These are phyloP conservation scores for Geosmithia morbida DNA, from an alignment of 2,329 filamentous ascomycete species.

Conservation along the genomic window DNA sequence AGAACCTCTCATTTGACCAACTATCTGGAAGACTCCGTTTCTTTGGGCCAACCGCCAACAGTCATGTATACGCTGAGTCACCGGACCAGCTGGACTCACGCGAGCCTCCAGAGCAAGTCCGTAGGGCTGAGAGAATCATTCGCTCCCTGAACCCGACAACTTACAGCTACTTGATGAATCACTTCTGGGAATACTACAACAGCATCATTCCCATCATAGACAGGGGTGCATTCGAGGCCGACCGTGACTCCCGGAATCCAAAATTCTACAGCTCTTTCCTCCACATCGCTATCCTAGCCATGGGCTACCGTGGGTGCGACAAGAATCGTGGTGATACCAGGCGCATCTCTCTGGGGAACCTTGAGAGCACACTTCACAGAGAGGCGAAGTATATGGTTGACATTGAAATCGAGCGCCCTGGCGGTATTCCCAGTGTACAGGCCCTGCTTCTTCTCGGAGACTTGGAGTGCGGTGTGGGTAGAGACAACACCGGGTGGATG, in stretches of 20 bases:
- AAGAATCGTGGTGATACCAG: constrained; percentile 31
- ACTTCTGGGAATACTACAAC: constrained; percentile 39
- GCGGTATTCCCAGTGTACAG: constrained; percentile 36
- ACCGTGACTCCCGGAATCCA: constrained; percentile 26
- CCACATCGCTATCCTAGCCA: constrained; percentile 35
- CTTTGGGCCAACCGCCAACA: constrained; percentile 38
- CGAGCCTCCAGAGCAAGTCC: constrained; percentile 28
- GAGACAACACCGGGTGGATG: constrained; percentile 40
- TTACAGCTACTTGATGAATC: constrained; percentile 34
- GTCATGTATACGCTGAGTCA: constrained; percentile 31
- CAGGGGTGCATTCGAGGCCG: constrained; percentile 31
- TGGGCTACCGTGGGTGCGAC: constrained; percentile 36
- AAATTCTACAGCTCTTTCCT: constrained; percentile 37
- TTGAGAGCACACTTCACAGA: constrained; percentile 35
- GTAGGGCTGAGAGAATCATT: constrained; percentile 31
- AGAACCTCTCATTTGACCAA: constrained; percentile 35
- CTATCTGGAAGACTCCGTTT: constrained; percentile 33
- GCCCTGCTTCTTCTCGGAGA: constrained; percentile 36
- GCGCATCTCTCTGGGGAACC: constrained; percentile 26
- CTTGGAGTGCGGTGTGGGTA: constrained; percentile 35
- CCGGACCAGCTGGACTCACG: constrained; percentile 17
- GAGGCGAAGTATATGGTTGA: constrained; percentile 41
- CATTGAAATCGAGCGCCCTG: constrained; percentile 34
- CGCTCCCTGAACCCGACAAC: constrained; percentile 27
- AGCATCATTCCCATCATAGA: constrained; percentile 32